These are phyloP conservation scores for Eutypella sp. DNA, from an alignment of 2,329 filamentous ascomycete species.

Conservation along the genomic window DNA sequence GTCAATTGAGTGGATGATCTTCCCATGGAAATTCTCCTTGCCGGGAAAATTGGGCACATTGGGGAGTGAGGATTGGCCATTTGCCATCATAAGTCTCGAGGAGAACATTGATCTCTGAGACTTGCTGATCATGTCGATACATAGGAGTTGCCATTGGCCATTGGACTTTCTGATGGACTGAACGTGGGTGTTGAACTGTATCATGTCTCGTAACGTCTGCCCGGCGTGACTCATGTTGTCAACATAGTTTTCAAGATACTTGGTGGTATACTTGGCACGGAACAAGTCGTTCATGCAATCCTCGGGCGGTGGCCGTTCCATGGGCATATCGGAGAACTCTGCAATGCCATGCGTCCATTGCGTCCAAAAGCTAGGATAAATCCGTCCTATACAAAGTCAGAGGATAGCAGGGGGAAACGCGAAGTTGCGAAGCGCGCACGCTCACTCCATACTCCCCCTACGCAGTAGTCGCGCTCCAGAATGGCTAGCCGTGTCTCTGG, in stretches of 20 bases:
- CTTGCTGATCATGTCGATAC: constrained; percentile 8
- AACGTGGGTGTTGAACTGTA: constrained; percentile 15
- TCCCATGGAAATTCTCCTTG: constrained; percentile 20
- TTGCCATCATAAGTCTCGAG: constrained; percentile 12
- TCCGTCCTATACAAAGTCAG: constrained; percentile 13
- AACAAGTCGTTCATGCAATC: constrained; percentile 21
- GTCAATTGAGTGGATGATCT: constrained; percentile 27
- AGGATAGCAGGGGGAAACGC: background rate
- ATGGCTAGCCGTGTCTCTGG: constrained; percentile 13
- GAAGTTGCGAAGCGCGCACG: constrained; percentile 5
- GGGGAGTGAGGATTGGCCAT: constrained; percentile 12
- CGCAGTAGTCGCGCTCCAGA: constrained; percentile 14
- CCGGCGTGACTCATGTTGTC: constrained; percentile 13
- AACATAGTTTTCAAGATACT: constrained; percentile 21
- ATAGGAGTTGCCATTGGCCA: constrained; percentile 17
- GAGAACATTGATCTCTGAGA: constrained; percentile 6
- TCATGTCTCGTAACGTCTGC: constrained; percentile 16
- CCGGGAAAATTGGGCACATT: constrained; percentile 26
- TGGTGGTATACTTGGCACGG: constrained; percentile 20
- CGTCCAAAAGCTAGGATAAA: constrained; percentile 26
- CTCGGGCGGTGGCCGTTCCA: constrained; percentile 19
- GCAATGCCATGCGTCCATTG: constrained; percentile 23
- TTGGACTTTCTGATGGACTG: constrained; percentile 14
- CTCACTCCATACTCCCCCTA: constrained; percentile 16
- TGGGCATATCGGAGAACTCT: constrained; percentile 25